Base-by-base conservation (phyloP, 768 basidiomycete species). In the Amyloporia xantha region DNA sequence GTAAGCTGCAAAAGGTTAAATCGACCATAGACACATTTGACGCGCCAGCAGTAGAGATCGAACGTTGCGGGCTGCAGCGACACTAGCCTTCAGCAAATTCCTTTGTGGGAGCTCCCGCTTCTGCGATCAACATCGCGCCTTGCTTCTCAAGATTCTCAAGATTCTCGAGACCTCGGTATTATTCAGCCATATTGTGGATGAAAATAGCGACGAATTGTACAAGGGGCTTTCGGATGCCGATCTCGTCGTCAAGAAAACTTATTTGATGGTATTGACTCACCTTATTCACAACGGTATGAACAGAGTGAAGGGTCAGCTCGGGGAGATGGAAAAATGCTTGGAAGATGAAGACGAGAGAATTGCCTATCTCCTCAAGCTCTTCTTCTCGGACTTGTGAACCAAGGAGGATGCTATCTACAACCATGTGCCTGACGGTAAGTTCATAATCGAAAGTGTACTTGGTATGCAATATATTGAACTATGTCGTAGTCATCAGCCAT, bases 361-460 rank as follows among this genome's bases (percentile, higher is more conserved):
- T 51, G 80, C 88, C 15, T 94, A 97, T 59, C 75, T 99, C 33
- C 94, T 95, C n/a, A 95, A 93, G 66, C 64, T 99, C 44, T 99
- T 99, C 81, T 99, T 99, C 73, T 86, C 81, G 19, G 94, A 98
- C 62, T 69, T 99, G 46, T 86, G 91, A 27, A 93, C 91, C 21
- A 99, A 98, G 70, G 96, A 98, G 58, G 98, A 99, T 63, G 96
- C 94, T 5, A 94, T 99, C 49, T 97, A 98, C 64, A 98, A 98
- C 68, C 98, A 99, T 65, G 67, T 99, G 58, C 96, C 94, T 2
- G 96, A 99, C 69, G 88, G 90, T 89, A 59, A 28, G 82, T 51
- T 49, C 10, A 10, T n/a, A n/a, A n/a, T n/a, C n/a, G n/a, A 4
- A 11, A 24, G 20, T 25, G 24, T 10, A 24, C 28, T 38, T 15